Conservation (phyloP, 768 basidiomycete genomes). For the Russula griseocarnosa region DNA sequence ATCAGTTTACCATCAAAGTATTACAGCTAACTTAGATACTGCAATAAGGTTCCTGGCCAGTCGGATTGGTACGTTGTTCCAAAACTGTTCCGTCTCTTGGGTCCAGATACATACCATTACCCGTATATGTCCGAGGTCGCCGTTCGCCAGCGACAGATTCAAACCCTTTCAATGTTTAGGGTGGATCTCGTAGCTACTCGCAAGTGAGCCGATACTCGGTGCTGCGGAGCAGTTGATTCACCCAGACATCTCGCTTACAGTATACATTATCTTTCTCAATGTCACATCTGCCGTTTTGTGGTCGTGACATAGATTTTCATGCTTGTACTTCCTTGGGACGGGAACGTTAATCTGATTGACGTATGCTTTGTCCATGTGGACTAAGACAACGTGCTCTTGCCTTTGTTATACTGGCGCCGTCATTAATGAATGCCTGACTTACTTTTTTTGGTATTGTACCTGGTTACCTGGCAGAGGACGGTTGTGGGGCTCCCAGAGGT, state of each 20-base stretch:
- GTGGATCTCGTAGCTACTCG: background rate
- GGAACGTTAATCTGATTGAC: background rate
- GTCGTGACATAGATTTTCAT: background rate
- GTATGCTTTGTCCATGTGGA: background rate
- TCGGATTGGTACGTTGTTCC: background rate
- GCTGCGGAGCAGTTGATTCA: background rate
- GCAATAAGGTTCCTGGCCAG: background rate
- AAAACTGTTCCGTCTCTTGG: background rate
- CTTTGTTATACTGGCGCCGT: background rate
- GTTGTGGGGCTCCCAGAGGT: no score
- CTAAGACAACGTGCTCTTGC: background rate
- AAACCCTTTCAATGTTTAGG: background rate
- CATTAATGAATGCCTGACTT: background rate
- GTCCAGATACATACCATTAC: background rate
- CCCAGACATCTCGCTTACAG: background rate
- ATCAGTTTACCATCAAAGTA: no score
- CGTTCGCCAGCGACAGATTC: background rate
- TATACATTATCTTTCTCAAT: background rate
- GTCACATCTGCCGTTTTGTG: background rate
- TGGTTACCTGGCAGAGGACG: background rate
- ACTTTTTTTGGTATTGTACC: background rate
- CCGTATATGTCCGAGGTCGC: background rate
- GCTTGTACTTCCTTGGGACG: background rate
- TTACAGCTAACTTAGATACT: no score
- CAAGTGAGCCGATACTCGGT: no score